Percentiles rank a stretch among this genome's conserved stretches.
phyloP scores from a whole-genome alignment of 371 early-diverging fungal genomes.

The Saksenaea oblongispora region DNA sequence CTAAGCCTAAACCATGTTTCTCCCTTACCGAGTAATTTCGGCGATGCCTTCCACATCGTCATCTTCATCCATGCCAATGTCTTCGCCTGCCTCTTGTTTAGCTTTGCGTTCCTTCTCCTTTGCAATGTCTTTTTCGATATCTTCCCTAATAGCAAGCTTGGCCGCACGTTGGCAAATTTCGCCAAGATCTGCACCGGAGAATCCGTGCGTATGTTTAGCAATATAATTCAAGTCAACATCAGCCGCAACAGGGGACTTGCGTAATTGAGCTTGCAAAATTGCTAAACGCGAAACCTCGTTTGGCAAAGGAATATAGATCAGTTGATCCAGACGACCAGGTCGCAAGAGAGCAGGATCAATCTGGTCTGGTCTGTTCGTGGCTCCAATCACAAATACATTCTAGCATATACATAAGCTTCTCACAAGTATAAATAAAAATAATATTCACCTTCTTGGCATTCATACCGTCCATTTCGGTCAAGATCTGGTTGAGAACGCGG shows the following conservation, averaged over 20 bases:
- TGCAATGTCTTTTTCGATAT: slow-evolving; percentile 92
- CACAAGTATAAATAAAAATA: slow-evolving; percentile 98
- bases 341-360: slow-evolving; percentile 94
- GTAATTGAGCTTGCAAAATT: slow-evolving; percentile 93
- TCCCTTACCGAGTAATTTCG: slow-evolving; percentile 75
- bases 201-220: slow-evolving; percentile 94
- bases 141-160: slow-evolving; percentile 99
- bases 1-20: background rate
- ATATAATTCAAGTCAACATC: slow-evolving; percentile 89
- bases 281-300: slow-evolving; percentile 89
- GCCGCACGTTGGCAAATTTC: slow-evolving; percentile 99
- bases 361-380: slow-evolving; percentile 99
- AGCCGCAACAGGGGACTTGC: slow-evolving; percentile 93
- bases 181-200: slow-evolving; percentile 99
- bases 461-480: slow-evolving; percentile 99
- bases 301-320: slow-evolving; percentile 99
- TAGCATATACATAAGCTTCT: slow-evolving; percentile 72
- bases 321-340: slow-evolving; percentile 99
- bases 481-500: slow-evolving; percentile 99
- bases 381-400: slow-evolving; percentile 99
- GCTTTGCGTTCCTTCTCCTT: slow-evolving; percentile 74
- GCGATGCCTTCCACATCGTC: slow-evolving; percentile 84
- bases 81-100: slow-evolving; percentile 63
- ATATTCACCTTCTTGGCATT: slow-evolving; percentile 91
- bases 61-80: slow-evolving; percentile 79